A percentile compares a stretch with the other conserved stretches of the same genome.
Conservation (phyloP, 257 asterid genomes). For the Apocynum venetum region DNA sequence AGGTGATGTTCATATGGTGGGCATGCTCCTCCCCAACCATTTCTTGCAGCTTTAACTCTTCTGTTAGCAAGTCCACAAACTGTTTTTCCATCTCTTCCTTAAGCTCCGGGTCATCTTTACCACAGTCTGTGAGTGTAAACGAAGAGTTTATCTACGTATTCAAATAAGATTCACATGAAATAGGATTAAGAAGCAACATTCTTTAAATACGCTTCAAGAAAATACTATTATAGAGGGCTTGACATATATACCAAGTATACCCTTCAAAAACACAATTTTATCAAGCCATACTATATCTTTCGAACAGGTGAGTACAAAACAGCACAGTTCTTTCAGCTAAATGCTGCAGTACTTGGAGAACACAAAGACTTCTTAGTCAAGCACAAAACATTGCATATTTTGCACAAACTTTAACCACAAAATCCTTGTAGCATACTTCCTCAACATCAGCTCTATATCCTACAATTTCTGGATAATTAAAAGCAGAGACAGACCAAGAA, state of each 20-base stretch:
- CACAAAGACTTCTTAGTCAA: not conserved
- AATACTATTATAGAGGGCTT: not conserved
- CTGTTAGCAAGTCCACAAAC: conserved; percentile 72
- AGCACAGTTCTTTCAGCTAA: not conserved
- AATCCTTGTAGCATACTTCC: not conserved
- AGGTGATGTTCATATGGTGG: conserved; percentile 76
- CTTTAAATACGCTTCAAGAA: not conserved
- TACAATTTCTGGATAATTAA: not conserved
- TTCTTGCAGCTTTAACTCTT: conserved; percentile 85
- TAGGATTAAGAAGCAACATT: not conserved
- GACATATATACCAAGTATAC: not conserved
- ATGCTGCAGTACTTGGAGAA: not conserved
- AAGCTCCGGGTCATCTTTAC: conserved; percentile 88
- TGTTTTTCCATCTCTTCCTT: conserved; percentile 97
- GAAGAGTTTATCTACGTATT: too few species aligned
- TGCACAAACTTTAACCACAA: not conserved
- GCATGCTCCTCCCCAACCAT: conserved; percentile 55
- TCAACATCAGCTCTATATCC: not conserved
- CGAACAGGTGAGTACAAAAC: not conserved
- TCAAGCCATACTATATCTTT: not conserved
- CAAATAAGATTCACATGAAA: not conserved
- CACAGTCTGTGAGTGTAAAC: conserved; percentile 52
- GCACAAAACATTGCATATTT: not conserved
- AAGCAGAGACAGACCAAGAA: too few species aligned
- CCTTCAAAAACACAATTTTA: not conserved